These are phyloP conservation scores for Penstemon barbatus DNA, from an alignment of 257 asterid genomes.

Conservation along the genomic window DNA sequence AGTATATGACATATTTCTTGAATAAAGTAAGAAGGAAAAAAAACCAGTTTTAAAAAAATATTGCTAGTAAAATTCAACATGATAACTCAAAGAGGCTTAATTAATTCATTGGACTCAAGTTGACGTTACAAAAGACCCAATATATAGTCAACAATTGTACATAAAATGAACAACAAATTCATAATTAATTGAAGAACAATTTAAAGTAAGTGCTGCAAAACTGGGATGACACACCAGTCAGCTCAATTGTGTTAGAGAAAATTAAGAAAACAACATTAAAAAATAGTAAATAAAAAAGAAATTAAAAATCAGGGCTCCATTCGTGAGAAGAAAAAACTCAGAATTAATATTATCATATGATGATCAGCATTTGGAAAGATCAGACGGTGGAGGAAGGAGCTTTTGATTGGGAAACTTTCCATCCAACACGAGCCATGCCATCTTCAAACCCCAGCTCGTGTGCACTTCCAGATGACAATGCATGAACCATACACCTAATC, in stretches of 20 bases:
- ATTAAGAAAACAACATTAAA: neutral
- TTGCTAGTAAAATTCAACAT: too few relatives aligned
- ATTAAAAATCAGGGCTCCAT: neutral
- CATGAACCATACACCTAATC: slow-evolving; percentile 47
- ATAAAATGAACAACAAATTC: too few relatives aligned
- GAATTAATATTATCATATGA: neutral
- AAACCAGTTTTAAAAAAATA: too few relatives aligned
- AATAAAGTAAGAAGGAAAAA: too few relatives aligned
- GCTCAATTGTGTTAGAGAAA: slow-evolving; percentile 13
- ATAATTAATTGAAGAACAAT: too few relatives aligned
- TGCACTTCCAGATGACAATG: slow-evolving; percentile 48
- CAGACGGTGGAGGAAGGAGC: slow-evolving; percentile 45
- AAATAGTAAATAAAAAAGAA: neutral
- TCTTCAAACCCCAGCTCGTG: slow-evolving; percentile 51
- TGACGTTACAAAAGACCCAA: too few relatives aligned
- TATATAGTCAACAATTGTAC: too few relatives aligned
- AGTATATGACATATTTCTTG: too few relatives aligned
- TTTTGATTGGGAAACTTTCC: slow-evolving; percentile 43
- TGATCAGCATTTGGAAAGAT: slow-evolving; percentile 47
- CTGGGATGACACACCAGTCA: slow-evolving; percentile 11
- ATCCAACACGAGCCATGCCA: slow-evolving; percentile 50
- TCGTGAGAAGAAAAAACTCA: neutral
- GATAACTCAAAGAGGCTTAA: too few relatives aligned
- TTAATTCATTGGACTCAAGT: too few relatives aligned
- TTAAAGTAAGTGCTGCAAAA: slow-evolving; percentile 5